Base-by-base conservation (phyloP, 202 grass and related monocot genomes). In the Dendrocalamus latiflorus region DNA sequence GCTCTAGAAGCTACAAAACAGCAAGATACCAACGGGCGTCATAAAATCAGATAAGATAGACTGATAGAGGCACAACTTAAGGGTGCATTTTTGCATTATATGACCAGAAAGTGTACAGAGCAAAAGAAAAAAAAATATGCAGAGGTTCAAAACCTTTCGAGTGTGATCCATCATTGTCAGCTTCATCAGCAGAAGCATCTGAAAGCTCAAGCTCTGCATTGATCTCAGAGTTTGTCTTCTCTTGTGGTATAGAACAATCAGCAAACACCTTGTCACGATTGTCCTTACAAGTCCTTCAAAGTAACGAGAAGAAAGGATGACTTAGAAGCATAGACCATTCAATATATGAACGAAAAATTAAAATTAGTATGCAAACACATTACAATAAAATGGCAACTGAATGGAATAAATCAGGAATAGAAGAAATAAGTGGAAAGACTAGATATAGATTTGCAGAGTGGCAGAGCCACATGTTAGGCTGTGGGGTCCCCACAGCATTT, bases 111-210 rank as follows among this genome's bases (percentile, higher is more conserved):
- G 28, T 81, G 58, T 74, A 76, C 41, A 21, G 20, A 22, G 25
- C n/a, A 79, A 83, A 75, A 54, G 60, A n/a, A 38, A 85, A 57
- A 75, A 87, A 85, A 44, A 65, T 26, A 83, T 39, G 38, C 55
- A 77, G 57, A 88, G 53, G 42, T 80, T 70, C 26, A 65, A 87
- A 82, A 94, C 89, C 81, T 86, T 68, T 85, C 14, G 84, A 84
- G 44, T 81, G 80, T 57, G 61, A 76, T 72, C 43, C 63, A 86
- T 22, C 56, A 57, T 74, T 75, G 15, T 72, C 81, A 76, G 85
- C 93, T 94, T 98, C 97, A 89, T 99, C 97, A 55, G 89, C 91
- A 63, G 96, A 98, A 76, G 56, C 96, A 87, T 99, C 97, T 51
- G 93, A 94, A 84, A 99, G 86, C 18, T 91, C 89, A 33, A 99